These are phyloP conservation scores for Aphanomyces astaci DNA, from an alignment of 352 stramenopile genomes.

Conservation along the genomic window DNA sequence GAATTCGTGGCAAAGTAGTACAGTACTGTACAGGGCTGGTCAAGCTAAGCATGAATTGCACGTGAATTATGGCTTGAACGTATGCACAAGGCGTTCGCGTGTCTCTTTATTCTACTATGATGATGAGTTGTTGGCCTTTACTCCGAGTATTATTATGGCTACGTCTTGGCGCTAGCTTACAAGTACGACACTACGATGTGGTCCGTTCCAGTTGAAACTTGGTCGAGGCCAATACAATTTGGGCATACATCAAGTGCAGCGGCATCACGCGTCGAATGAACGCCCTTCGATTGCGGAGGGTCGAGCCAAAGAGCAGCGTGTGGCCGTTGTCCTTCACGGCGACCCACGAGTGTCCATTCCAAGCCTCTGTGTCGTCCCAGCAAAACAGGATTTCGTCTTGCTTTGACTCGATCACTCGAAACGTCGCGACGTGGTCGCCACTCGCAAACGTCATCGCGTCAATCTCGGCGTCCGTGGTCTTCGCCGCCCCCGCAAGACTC, in stretches of 20 bases:
- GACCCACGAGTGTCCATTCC: slow-evolving; percentile 8
- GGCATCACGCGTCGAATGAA: neutral
- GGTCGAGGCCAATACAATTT: neutral
- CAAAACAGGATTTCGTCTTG: neutral
- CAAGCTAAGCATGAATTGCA: too few species aligned
- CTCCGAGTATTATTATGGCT: too few species aligned
- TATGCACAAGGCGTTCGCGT: too few species aligned
- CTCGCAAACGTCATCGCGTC: neutral
- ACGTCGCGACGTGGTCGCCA: slow-evolving; percentile 5
- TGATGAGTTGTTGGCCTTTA: too few species aligned
- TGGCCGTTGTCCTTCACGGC: neutral
- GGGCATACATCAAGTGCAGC: neutral
- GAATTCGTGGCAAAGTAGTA: too few species aligned
- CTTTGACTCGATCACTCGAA: neutral
- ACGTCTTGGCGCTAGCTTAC: too few species aligned
- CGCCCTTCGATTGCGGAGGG: neutral
- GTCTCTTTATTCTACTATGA: too few species aligned
- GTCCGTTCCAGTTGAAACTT: neutral
- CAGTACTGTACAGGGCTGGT: too few species aligned
- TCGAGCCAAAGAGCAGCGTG: slow-evolving; percentile 1
- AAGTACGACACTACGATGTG: neutral
- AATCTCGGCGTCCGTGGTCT: neutral
- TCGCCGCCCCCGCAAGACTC: neutral
- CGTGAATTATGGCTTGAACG: too few species aligned
- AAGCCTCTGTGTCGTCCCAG: neutral